phyloP scores from a whole-genome alignment of 306 rosid genomes.

The Fagus sylvatica region DNA sequence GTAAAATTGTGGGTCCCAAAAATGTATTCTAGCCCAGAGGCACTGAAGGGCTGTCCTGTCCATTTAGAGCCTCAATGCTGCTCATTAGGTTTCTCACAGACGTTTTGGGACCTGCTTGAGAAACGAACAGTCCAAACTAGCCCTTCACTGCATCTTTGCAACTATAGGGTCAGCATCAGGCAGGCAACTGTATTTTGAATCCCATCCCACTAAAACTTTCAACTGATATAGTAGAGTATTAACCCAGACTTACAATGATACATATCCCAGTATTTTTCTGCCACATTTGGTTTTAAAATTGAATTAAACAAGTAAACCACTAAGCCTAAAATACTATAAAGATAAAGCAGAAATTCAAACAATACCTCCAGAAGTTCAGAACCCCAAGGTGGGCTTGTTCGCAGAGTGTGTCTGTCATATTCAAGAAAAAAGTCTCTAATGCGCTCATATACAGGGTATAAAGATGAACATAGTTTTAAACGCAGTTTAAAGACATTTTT shows the following conservation, averaged over 20 bases:
- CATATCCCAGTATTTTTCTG: neutral
- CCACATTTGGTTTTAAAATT: neutral
- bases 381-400: conserved; percentile 99
- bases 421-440: conserved; percentile 95
- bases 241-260: neutral
- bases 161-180: neutral
- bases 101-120: neutral
- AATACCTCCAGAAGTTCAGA: conserved; percentile 97
- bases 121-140: neutral
- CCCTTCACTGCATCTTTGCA: neutral
- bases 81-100: neutral
- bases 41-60: neutral
- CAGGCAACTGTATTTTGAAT: neutral
- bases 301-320: neutral
- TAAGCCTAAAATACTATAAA: neutral
- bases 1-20: neutral
- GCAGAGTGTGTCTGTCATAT: conserved; percentile 96
- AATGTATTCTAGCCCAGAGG: neutral
- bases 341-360: conserved; percentile 17
- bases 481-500: conserved; percentile 88
- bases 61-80: neutral
- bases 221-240: neutral
- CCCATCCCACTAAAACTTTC: neutral
- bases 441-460: conserved; percentile 92
- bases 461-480: conserved; percentile 86